Evolutionary conservation across 1,284 basidiomycete species (phyloP).

Genomic region (Apiotrichum akiyoshidainum): DNA sequence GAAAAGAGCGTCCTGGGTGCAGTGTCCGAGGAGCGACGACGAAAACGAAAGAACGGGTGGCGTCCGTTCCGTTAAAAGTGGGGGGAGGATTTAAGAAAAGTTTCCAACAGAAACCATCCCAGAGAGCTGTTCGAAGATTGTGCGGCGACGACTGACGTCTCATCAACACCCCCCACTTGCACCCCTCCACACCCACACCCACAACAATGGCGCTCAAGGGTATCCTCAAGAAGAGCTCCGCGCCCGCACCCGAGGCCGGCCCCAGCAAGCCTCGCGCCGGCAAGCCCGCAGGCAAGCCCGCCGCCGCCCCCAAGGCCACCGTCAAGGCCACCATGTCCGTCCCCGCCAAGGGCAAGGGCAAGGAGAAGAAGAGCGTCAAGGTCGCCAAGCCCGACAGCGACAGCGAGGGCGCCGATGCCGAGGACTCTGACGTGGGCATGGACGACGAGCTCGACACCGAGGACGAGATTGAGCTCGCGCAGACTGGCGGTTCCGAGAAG

Average conservation of each 20-base stretch:
- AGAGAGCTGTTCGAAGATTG: background rate
- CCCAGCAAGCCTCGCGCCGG: slow-evolving; percentile 7
- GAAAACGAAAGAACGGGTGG: too few species aligned
- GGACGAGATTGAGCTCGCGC: slow-evolving; percentile 20
- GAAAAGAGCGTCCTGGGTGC: background rate
- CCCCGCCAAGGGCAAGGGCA: background rate
- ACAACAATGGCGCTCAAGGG: slow-evolving; percentile 19
- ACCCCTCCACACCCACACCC: background rate
- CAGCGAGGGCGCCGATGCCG: slow-evolving; percentile 5
- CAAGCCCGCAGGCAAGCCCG: slow-evolving; percentile 1
- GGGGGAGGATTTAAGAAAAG: slow-evolving; percentile 12
- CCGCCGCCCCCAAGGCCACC: slow-evolving; percentile 4
- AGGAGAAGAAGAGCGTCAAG: slow-evolving; percentile 8
- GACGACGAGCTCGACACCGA: slow-evolving; percentile 19
- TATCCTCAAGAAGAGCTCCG: slow-evolving; percentile 18
- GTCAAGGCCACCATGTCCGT: slow-evolving; percentile 7
- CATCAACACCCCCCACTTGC: background rate
- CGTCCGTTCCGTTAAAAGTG: background rate
- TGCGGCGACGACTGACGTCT: too few species aligned
- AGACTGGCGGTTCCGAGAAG: slow-evolving; percentile 11
- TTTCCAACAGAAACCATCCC: too few species aligned
- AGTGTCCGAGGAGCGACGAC: background rate
- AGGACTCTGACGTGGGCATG: slow-evolving; percentile 16
- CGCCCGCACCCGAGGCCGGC: slow-evolving; percentile 5
- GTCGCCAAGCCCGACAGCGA: slow-evolving; percentile 7